A percentile compares a stretch with the other conserved stretches of the same genome.
These are phyloP conservation scores for Arthrobotrys megalospora DNA, from an alignment of 2,329 filamentous ascomycete genomes.

Conservation along the genomic window DNA sequence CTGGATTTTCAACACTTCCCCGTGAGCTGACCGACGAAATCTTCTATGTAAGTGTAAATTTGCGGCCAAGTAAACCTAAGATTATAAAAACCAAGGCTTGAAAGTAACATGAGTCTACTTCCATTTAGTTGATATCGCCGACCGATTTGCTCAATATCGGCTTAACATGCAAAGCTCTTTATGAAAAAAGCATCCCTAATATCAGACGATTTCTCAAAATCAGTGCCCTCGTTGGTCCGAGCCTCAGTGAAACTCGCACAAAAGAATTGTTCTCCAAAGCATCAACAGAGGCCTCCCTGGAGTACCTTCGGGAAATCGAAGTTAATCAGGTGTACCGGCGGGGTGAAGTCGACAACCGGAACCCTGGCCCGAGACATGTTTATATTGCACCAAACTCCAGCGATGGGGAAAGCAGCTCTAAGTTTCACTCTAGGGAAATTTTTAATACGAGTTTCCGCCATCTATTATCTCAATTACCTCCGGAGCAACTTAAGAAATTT, in stretches of 20 bases:
- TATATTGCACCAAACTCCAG: background rate
- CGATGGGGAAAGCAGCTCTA: background rate
- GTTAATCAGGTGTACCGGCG: background rate
- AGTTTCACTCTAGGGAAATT: background rate
- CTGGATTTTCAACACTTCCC: too few relatives aligned
- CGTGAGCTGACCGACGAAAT: too few relatives aligned
- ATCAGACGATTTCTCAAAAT: constrained; percentile 37
- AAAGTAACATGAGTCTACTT: background rate
- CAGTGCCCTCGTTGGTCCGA: background rate
- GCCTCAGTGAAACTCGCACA: background rate
- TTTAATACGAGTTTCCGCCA: constrained; percentile 32
- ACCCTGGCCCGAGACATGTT: constrained; percentile 18
- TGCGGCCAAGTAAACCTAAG: background rate
- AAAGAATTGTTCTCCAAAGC: constrained; percentile 15
- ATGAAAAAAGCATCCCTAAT: constrained; percentile 11
- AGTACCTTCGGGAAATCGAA: constrained; percentile 22
- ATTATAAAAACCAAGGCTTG: background rate
- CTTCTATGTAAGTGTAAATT: too few relatives aligned
- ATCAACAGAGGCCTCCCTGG: background rate
- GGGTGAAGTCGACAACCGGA: background rate
- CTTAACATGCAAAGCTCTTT: constrained; percentile 10
- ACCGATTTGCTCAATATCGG: constrained; percentile 17
- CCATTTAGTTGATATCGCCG: background rate
- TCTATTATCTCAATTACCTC: constrained; percentile 9
- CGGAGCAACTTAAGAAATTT: constrained; percentile 11